phyloP scores from a whole-genome alignment of 2,329 filamentous ascomycete species.

The Pseudonectria buxi region DNA sequence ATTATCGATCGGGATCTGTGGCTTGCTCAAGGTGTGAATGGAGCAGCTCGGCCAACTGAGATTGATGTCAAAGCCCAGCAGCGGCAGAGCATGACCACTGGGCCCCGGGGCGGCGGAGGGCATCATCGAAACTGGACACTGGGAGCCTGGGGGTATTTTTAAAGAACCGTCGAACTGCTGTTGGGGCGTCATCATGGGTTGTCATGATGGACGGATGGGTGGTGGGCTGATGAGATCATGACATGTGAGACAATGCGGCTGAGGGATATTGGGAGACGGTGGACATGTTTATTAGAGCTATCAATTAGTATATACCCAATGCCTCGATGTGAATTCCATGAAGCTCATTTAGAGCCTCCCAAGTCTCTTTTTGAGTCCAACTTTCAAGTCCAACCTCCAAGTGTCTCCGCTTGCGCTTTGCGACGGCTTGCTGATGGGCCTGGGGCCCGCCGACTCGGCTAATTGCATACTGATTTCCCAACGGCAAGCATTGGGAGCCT shows the following conservation, averaged over 20 bases:
- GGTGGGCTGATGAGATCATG: not conserved
- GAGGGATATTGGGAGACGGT: not conserved
- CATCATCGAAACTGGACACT: constrained; percentile 52
- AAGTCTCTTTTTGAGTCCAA: too few species aligned
- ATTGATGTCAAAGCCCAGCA: constrained; percentile 52
- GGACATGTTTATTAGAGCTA: constrained; percentile 3
- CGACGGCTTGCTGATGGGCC: constrained; percentile 9
- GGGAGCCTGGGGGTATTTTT: constrained; percentile 53
- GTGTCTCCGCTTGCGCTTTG: constrained; percentile 6
- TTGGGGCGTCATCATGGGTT: constrained; percentile 4
- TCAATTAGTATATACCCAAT: constrained; percentile 11
- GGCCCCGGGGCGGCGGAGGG: constrained; percentile 29
- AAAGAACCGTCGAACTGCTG: constrained; percentile 5
- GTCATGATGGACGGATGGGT: constrained; percentile 5
- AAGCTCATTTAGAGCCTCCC: too few species aligned
- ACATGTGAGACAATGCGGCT: not conserved
- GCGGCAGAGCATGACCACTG: constrained; percentile 58
- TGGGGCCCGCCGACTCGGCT: constrained; percentile 16
- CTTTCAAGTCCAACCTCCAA: too few species aligned
- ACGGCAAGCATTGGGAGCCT: constrained; percentile 4
- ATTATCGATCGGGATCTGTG: constrained; percentile 67
- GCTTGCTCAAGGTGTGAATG: constrained; percentile 57
- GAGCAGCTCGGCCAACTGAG: constrained; percentile 54
- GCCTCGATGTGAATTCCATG: not conserved
- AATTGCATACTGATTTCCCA: constrained; percentile 24